These are phyloP conservation scores for Arthrobotrys sinensis DNA, from an alignment of 2,329 filamentous ascomycete species.

Conservation along the genomic window DNA sequence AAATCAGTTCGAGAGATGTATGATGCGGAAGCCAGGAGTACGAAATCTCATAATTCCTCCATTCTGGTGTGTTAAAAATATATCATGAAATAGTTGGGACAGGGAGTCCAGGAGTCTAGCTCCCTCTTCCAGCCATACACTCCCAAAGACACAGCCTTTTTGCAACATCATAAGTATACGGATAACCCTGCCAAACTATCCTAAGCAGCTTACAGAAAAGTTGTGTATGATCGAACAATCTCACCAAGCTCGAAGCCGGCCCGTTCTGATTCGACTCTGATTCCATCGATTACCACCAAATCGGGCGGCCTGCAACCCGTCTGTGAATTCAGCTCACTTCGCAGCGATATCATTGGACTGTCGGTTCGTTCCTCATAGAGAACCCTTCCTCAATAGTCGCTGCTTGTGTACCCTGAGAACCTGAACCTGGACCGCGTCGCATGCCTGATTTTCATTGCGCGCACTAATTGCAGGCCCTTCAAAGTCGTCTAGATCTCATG, in stretches of 20 bases:
- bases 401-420: constrained; percentile 36
- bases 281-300: constrained; percentile 32
- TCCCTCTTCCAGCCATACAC: constrained; percentile 12
- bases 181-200: constrained; percentile 16
- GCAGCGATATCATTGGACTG: constrained; percentile 39
- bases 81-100: constrained; percentile 31
- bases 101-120: constrained; percentile 49
- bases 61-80: constrained; percentile 33
- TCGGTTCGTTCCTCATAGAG: constrained; percentile 13
- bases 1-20: constrained; percentile 42
- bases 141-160: constrained; percentile 28
- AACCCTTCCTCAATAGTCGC: constrained; percentile 14
- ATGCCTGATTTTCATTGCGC: constrained; percentile 43
- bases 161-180: constrained; percentile 38
- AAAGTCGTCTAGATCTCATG: constrained; percentile 43
- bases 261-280: constrained; percentile 42
- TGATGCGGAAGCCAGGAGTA: constrained; percentile 49
- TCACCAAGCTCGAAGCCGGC: constrained; percentile 35
- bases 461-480: constrained; percentile 31
- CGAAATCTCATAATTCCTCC: constrained; percentile 23
- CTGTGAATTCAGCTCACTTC: constrained; percentile 6
- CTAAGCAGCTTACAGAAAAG: constrained; percentile 31
- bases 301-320: constrained; percentile 26
- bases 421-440: not conserved
- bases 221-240: constrained; percentile 47